These are phyloP conservation scores for Misopates orontium DNA, from an alignment of 257 asterid genomes.

Conservation along the genomic window DNA sequence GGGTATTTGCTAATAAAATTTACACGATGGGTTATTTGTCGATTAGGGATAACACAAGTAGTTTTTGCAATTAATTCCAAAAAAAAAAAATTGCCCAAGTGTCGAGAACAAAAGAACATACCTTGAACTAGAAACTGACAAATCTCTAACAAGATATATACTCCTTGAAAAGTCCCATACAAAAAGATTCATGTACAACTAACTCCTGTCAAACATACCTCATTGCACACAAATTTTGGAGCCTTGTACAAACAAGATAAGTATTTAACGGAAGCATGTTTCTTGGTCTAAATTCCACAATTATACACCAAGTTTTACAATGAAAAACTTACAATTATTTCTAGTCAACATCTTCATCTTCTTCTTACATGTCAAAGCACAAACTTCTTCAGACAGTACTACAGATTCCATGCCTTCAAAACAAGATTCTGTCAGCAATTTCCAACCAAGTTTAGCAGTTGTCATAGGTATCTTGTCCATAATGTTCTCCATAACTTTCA, in stretches of 20 bases:
- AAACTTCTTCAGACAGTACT: conserved; percentile 21
- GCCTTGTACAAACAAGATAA: conserved; percentile 33
- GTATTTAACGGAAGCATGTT: conserved; percentile 24
- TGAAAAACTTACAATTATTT: neutral
- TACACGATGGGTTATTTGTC: neutral
- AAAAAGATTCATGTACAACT: conserved; percentile 21
- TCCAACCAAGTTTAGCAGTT: conserved; percentile 73
- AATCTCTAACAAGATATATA: conserved; percentile 6
- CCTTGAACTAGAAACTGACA: conserved; percentile 27
- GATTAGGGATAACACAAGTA: too few relatives aligned
- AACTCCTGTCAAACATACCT: conserved; percentile 36
- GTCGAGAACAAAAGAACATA: conserved; percentile 10
- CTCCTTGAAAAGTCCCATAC: conserved; percentile 27
- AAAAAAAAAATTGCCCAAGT: conserved; percentile 14
- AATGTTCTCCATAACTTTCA: conserved; percentile 63
- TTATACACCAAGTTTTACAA: neutral
- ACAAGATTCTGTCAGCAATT: conserved; percentile 37
- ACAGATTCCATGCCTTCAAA: conserved; percentile 13
- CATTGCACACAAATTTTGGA: conserved; percentile 21
- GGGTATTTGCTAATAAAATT: too few relatives aligned
- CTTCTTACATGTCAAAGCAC: conserved; percentile 30
- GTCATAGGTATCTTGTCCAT: conserved; percentile 65
- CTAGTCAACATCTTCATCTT: conserved; percentile 30
- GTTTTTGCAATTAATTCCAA: neutral
- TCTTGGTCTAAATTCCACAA: conserved; percentile 8